Base-by-base conservation (phyloP, 768 basidiomycete genomes). In the Harrya chromipes region DNA sequence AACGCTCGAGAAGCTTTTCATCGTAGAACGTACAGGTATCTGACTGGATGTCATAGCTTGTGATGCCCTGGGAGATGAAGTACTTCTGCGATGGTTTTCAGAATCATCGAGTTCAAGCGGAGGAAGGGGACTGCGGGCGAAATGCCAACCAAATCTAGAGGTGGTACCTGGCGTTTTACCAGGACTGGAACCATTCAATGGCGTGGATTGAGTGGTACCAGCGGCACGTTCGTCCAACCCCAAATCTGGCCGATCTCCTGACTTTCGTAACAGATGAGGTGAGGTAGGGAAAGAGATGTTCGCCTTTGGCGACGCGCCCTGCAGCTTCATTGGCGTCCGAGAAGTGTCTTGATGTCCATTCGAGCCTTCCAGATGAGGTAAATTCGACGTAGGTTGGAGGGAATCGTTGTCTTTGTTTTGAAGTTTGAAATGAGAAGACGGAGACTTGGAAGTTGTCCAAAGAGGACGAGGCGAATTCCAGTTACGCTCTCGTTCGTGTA, bases 391-490 rank as follows among this genome's bases (percentile, higher is more conserved):
- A 40, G 55, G 37, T 42, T 56, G 65, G 34, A 63, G 49, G 7
- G 60, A 35, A 29, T 37, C 24, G 7, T 24, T 38, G 17, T 29
- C 45, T 31, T 46, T 46, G 29, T 31, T 52, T 24, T 49, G 49
- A 40, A 6, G 14, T 34, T 39, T 52, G 17, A 36, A 40, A 24
- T 42, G 49, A 43, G 57, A 47, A 31, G 48, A 40, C 12, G 66
- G 54, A 7, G 63, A 58, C 47, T 54, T 61, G 23, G 62, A 46
- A 19, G 57, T 54, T 17, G 67, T 61, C 83, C 83, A 84, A 43
- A 71, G 75, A 7, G 81, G 83, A 33, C 73, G 77, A n/a, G 80
- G 81, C 8, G 83, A 77, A 62, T 84, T 82, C 85, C 84, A 86
- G 57, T 86, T 86, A 41, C 81, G 73, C 65, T 86, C 84, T 41